phyloP scores from a whole-genome alignment of 305 asterid genomes.

The Fraxinus latifolia region DNA sequence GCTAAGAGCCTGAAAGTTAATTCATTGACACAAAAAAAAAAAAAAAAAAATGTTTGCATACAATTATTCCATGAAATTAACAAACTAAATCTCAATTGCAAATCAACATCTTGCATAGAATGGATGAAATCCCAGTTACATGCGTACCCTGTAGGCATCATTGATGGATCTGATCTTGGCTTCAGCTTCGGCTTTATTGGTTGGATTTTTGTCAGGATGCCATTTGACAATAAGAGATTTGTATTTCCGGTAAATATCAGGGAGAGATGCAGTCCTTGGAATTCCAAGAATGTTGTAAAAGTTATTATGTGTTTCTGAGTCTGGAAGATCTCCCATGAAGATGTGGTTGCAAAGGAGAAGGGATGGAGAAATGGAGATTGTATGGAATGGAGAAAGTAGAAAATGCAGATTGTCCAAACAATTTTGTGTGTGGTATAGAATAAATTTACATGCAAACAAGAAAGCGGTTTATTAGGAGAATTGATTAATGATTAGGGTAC shows the following conservation, averaged over 20 bases:
- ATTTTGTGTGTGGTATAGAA: constrained; percentile 20
- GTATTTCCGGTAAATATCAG: constrained; percentile 61
- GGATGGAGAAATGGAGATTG: constrained; percentile 5
- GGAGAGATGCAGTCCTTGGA: constrained; percentile 56
- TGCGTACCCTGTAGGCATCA: constrained; percentile 67
- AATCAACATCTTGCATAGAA: constrained; percentile 9
- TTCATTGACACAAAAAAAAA: not conserved
- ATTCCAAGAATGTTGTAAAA: constrained; percentile 56
- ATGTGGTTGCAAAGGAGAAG: not conserved
- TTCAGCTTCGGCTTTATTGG: constrained; percentile 61
- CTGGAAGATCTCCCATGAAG: constrained; percentile 54
- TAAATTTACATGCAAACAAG: not conserved
- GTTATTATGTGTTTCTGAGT: constrained; percentile 34
- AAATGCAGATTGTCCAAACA: constrained; percentile 30
- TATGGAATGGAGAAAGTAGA: constrained; percentile 21
- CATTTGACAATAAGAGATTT: constrained; percentile 59
- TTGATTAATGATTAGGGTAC: not conserved
- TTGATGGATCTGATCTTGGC: constrained; percentile 57
- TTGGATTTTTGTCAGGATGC: constrained; percentile 69
- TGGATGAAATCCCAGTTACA: not conserved
- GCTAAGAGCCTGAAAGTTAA: constrained; percentile 53
- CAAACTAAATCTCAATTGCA: not conserved
- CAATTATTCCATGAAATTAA: not conserved
- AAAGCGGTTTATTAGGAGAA: constrained; percentile 30
- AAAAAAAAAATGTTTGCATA: not conserved